phyloP scores from a whole-genome alignment of 441 rosid genomes.

The Kokia cookei region DNA sequence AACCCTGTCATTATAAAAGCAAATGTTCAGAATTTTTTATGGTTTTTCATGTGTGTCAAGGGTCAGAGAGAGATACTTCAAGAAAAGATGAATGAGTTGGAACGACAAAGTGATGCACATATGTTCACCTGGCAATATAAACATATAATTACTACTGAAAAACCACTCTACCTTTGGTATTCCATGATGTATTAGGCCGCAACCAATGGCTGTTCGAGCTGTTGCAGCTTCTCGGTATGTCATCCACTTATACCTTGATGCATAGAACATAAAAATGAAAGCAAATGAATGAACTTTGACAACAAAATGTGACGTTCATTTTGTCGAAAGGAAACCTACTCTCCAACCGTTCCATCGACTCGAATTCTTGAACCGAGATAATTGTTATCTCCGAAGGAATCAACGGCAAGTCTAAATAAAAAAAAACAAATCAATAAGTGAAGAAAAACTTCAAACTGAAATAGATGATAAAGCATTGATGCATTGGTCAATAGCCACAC shows the following conservation, averaged over 20 bases:
- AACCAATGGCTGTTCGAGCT: constrained; percentile 83
- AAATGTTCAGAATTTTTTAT: background rate
- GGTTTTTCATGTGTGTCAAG: background rate
- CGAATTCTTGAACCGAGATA: constrained; percentile 85
- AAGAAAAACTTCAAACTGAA: constrained; percentile 9
- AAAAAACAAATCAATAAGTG: constrained; percentile 4
- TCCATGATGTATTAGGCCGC: constrained; percentile 74
- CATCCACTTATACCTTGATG: constrained; percentile 91
- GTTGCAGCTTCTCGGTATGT: constrained; percentile 94
- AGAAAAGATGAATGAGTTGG: background rate
- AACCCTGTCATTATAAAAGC: constrained; percentile 49
- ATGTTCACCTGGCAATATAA: background rate
- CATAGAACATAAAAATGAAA: constrained; percentile 1
- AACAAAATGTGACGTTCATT: constrained; percentile 3
- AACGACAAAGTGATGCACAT: background rate
- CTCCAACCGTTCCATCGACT: constrained; percentile 96
- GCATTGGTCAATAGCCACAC: background rate
- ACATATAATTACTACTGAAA: background rate
- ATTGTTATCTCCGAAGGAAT: constrained; percentile 75
- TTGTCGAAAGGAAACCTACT: constrained; percentile 42
- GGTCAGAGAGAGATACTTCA: background rate
- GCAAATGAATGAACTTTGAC: constrained; percentile 6
- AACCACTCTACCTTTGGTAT: constrained; percentile 45
- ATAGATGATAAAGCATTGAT: background rate
- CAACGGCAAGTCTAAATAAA: constrained; percentile 62